Evolutionary conservation across 2,329 filamentous ascomycete species (phyloP), one percentile per base, ranked within the genome.

Genomic region (Fusarium avenaceum): DNA sequence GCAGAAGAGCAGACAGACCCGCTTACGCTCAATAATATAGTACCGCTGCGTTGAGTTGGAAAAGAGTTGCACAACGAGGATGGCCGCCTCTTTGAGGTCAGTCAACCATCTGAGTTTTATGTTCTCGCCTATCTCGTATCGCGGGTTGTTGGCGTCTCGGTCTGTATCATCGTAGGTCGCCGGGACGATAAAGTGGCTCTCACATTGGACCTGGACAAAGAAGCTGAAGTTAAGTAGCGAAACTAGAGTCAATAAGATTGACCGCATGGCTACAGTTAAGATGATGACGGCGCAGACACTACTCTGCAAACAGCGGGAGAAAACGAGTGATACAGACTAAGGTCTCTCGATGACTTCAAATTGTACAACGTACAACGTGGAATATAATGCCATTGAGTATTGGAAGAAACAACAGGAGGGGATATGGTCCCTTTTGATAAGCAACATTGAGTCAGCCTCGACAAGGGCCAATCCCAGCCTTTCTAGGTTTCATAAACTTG

Each of bases 171-270:
- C 48, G 9, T 33, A 24, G 20, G 44, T 63, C 13, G 47, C 59
- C 2, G 59, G 59, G 9, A 48, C 33, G 15, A 53, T 35, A 14
- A 63, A 63, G 24, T 38, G 22, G 4, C 33, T 61, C 7, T 49
- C 43, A 13, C 48, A 47, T 14, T 48, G 35, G 5, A 44, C 35
- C 4, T 48, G 42, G 19, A 59, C 28, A n/a, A 52, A 24, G 7
- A 24, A 24, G 7, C 7, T 24, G 17, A 53, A 48, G 47, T 30
- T 32, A n/a, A 60, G 43, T 14, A 63, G 30, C 5, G 24, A 30
- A 9, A 55, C 20, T 14, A 80, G 78, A 80, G 82, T 78, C 84
- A 83, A 65, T 81, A 82, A 6, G 75, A 78, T 35, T 80, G 83
- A 6, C 67, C 85, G 39, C 80, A 85, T 55, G 75, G 13, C n/a